These are phyloP conservation scores for Neurospora sp. DNA, from an alignment of 2,329 filamentous ascomycete genomes.

Conservation along the genomic window DNA sequence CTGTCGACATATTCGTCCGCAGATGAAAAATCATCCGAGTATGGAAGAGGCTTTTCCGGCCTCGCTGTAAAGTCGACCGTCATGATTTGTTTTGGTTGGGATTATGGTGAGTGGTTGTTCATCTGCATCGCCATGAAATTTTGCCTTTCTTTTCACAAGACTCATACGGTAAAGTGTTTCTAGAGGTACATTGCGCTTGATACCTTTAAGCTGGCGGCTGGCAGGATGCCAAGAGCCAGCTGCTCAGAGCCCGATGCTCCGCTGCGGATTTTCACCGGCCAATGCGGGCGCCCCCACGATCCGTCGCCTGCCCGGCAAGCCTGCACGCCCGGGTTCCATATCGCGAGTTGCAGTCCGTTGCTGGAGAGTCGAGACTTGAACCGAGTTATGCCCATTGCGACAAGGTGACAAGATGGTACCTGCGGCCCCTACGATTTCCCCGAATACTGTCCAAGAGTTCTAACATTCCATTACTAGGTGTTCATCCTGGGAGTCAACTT, in stretches of 20 bases:
- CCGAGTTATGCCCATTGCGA: slow-evolving; percentile 9
- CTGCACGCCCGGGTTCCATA: not conserved
- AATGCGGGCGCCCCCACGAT: not conserved
- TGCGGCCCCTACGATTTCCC: not conserved
- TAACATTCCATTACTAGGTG: slow-evolving; percentile 9
- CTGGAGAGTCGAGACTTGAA: not conserved
- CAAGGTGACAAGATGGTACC: slow-evolving; percentile 19
- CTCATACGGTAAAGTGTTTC: not conserved
- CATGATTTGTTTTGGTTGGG: slow-evolving; percentile 9
- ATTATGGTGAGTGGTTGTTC: not conserved
- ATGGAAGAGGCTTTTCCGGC: slow-evolving; percentile 52
- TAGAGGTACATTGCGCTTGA: not conserved
- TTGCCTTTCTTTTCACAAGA: not conserved
- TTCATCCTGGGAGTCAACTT: slow-evolving; percentile 77
- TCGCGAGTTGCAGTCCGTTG: not conserved
- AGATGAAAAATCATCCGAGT: slow-evolving; percentile 58
- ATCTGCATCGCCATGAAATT: not conserved
- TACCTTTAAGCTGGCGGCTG: not conserved
- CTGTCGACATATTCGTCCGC: slow-evolving; percentile 70
- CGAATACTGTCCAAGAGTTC: not conserved
- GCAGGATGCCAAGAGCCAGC: not conserved
- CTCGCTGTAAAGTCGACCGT: slow-evolving; percentile 28
- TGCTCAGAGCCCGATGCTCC: not conserved
- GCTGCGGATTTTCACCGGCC: not conserved
- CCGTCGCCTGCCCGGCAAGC: not conserved